Conservation (phyloP, 1,284 basidiomycete species). For the Coniophora puteana region DNA sequence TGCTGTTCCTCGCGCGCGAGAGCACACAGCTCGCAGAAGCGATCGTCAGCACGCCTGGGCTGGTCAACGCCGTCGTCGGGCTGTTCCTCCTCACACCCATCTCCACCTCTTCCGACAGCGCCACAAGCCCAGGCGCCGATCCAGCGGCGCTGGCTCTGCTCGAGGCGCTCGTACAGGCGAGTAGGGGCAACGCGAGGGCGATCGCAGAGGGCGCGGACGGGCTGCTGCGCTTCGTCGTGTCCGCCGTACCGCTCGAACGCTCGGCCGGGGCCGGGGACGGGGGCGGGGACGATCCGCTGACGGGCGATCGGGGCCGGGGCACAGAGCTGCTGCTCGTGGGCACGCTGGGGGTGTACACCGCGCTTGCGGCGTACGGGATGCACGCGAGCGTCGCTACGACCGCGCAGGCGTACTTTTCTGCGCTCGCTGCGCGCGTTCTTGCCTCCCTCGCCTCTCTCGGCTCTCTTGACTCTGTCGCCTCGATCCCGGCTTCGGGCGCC, state of each 20-base stretch:
- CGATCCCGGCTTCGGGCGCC: too few relatives aligned
- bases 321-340: constrained; percentile 54
- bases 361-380: constrained; percentile 77
- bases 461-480: too few relatives aligned
- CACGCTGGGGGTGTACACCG: constrained; percentile 65
- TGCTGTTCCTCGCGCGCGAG: constrained; percentile 59
- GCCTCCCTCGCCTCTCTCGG: constrained; percentile 18
- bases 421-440: constrained; percentile 41
- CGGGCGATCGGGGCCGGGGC: too few relatives aligned
- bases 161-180: constrained; percentile 56
- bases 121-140: constrained; percentile 36
- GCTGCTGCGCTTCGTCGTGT: constrained; percentile 75
- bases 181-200: constrained; percentile 61
- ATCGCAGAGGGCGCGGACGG: constrained; percentile 58
- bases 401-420: constrained; percentile 50
- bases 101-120: constrained; percentile 27
- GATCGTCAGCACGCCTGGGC: constrained; percentile 49
- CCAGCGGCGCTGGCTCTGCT: constrained; percentile 60
- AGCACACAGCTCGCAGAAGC: constrained; percentile 50
- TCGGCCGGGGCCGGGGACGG: too few relatives aligned
- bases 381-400: constrained; percentile 64
- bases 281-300: too few relatives aligned
- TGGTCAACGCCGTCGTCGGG: constrained; percentile 52
- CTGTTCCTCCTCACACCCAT: constrained; percentile 54
- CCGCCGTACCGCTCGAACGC: constrained; percentile 38